Evolutionary conservation across 805 yeast species (phyloP).

Genomic region (Saturnispora silvae): DNA sequence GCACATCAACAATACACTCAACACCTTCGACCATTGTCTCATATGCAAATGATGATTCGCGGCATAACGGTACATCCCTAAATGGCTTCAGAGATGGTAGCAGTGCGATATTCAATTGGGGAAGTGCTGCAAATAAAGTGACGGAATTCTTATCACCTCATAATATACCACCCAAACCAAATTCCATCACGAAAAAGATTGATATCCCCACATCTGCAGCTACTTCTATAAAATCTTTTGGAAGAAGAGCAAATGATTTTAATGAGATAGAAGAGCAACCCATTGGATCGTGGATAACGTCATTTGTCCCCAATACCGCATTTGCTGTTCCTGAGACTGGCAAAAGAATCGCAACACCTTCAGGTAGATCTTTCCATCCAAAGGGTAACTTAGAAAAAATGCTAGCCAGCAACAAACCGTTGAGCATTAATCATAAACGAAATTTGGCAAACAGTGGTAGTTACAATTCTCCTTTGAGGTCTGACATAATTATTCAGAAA

Average conservation of each 20-base stretch:
- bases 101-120: background rate
- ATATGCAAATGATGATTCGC: too few relatives aligned
- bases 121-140: background rate
- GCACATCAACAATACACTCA: background rate
- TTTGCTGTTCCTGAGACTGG: constrained; percentile 25
- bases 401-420: background rate
- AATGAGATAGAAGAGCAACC: background rate
- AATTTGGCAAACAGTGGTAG: background rate
- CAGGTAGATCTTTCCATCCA: constrained; percentile 10
- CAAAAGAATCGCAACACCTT: constrained; percentile 20
- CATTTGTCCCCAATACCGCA: constrained; percentile 23
- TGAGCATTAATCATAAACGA: background rate
- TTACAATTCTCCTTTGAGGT: constrained; percentile 10
- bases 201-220: background rate
- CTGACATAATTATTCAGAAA: constrained; percentile 32
- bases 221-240: background rate
- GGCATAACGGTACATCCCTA: too few relatives aligned
- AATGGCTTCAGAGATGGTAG: too few relatives aligned
- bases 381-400: constrained; percentile 1
- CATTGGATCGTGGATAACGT: constrained; percentile 20
- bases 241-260: too few relatives aligned
- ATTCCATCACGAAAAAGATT: background rate
- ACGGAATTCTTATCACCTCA: background rate
- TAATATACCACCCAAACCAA: constrained; percentile 6
- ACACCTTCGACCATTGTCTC: background rate